Conservation (phyloP, 352 stramenopile species). For the Halophytophthora polymorphica region DNA sequence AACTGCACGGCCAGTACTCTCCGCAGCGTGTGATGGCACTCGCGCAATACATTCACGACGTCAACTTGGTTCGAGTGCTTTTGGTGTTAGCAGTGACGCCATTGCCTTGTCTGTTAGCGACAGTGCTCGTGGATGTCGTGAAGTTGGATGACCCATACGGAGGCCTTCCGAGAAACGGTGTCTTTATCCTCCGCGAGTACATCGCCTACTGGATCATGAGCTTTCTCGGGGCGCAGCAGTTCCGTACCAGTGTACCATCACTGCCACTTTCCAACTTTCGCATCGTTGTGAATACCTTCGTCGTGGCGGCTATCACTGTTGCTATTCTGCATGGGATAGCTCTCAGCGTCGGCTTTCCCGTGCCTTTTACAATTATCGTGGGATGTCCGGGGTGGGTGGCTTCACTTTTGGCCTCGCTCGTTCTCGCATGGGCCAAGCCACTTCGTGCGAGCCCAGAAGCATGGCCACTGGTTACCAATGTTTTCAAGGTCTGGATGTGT, state of each 20-base stretch:
- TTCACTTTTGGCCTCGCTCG: conserved; percentile 2
- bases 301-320: conserved; percentile 4
- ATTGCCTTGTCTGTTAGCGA: conserved; percentile 14
- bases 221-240: conserved; percentile 11
- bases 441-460: conserved; percentile 11
- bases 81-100: conserved; percentile 7
- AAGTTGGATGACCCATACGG: conserved; percentile 8
- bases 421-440: conserved; percentile 2
- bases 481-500: conserved; percentile 19
- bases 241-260: conserved; percentile 6
- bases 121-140: conserved; percentile 8
- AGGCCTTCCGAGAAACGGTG: conserved; percentile 8
- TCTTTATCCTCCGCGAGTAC: conserved; percentile 16
- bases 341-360: conserved; percentile 7
- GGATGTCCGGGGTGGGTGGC: conserved; percentile 10
- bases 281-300: conserved; percentile 1
- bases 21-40: conserved; percentile 5
- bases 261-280: conserved; percentile 7
- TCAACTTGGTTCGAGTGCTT: neutral
- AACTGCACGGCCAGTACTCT: conserved; percentile 18
- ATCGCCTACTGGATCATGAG: conserved; percentile 17
- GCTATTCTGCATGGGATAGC: conserved; percentile 1
- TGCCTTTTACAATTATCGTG: conserved; percentile 16
- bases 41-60: conserved; percentile 5
- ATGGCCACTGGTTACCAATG: conserved; percentile 10